Conservation (phyloP, 345 rosid genomes). For the Kandelia obovata region DNA sequence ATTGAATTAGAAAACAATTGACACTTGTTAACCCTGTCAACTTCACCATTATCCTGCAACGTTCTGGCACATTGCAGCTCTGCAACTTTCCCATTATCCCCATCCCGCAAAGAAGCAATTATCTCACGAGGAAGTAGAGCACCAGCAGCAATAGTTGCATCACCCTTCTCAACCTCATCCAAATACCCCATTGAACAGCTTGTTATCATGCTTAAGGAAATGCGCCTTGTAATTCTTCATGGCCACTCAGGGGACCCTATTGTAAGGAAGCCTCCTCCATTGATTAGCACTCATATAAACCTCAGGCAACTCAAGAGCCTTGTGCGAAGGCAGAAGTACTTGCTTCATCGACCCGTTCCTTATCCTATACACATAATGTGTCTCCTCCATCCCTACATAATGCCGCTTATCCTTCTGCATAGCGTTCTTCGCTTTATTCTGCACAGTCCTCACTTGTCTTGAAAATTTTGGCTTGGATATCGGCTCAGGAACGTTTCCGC, state of each 20-base stretch:
- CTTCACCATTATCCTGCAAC: slow-evolving; percentile 44
- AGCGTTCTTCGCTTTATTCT: too few relatives aligned
- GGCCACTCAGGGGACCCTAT: slow-evolving; percentile 58
- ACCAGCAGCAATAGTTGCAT: slow-evolving; percentile 49
- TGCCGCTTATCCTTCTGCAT: neutral
- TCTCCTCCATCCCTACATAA: slow-evolving; percentile 55
- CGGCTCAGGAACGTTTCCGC: too few relatives aligned
- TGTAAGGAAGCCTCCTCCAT: slow-evolving; percentile 48
- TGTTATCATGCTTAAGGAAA: slow-evolving; percentile 16
- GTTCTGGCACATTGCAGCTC: slow-evolving; percentile 60
- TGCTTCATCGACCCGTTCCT: slow-evolving; percentile 57
- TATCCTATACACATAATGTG: slow-evolving; percentile 54
- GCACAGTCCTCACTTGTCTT: too few relatives aligned
- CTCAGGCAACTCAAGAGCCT: slow-evolving; percentile 55
- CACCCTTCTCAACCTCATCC: slow-evolving; percentile 38
- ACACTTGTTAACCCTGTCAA: slow-evolving; percentile 30
- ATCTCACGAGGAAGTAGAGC: slow-evolving; percentile 67
- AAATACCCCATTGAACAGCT: slow-evolving; percentile 40
- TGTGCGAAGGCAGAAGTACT: slow-evolving; percentile 49
- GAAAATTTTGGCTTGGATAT: too few relatives aligned
- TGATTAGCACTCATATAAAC: slow-evolving; percentile 53
- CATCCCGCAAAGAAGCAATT: slow-evolving; percentile 29
- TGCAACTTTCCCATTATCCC: slow-evolving; percentile 44
- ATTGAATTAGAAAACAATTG: too few relatives aligned
- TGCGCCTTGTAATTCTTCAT: slow-evolving; percentile 40